Conservation (phyloP, 352 stramenopile genomes). For the Phytophthora fragariae region DNA sequence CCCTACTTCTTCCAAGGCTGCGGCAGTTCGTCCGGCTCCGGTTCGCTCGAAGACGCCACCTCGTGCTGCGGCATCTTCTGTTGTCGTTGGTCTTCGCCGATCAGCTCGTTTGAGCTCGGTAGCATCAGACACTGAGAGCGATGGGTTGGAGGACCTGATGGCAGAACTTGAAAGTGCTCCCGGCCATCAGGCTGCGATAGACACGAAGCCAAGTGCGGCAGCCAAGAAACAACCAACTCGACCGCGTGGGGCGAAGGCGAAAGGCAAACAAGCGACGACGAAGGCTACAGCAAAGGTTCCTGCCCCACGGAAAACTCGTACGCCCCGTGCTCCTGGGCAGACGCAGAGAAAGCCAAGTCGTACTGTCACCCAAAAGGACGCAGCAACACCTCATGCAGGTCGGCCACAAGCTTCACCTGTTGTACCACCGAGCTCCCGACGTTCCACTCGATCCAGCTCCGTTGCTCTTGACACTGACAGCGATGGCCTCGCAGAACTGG, state of each 20-base stretch:
- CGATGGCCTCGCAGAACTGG: conserved; percentile 60
- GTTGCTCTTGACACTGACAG: conserved; percentile 52
- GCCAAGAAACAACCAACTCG: conserved; percentile 14
- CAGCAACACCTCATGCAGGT: conserved; percentile 1
- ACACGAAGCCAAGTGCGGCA: conserved; percentile 4
- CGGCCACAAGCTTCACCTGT: neutral
- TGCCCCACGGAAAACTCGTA: conserved; percentile 9
- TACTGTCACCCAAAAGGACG: neutral
- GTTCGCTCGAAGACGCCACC: neutral
- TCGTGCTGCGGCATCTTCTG: neutral
- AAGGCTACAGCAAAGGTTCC: conserved; percentile 7
- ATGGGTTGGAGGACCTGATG: conserved; percentile 59
- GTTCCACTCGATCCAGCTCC: conserved; percentile 35
- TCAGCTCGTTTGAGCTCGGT: conserved; percentile 41
- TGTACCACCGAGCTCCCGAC: conserved; percentile 23
- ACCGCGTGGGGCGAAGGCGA: conserved; percentile 7
- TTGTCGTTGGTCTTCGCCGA: conserved; percentile 11
- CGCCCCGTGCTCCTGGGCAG: neutral
- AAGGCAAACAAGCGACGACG: neutral
- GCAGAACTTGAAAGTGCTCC: conserved; percentile 45
- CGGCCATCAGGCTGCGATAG: neutral
- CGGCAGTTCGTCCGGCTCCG: neutral
- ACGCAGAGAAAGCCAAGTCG: neutral
- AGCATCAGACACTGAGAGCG: conserved; percentile 54
- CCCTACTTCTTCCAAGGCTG: conserved; percentile 4